Conservation (phyloP, 768 basidiomycete genomes). For the Sutorius australiensis region DNA sequence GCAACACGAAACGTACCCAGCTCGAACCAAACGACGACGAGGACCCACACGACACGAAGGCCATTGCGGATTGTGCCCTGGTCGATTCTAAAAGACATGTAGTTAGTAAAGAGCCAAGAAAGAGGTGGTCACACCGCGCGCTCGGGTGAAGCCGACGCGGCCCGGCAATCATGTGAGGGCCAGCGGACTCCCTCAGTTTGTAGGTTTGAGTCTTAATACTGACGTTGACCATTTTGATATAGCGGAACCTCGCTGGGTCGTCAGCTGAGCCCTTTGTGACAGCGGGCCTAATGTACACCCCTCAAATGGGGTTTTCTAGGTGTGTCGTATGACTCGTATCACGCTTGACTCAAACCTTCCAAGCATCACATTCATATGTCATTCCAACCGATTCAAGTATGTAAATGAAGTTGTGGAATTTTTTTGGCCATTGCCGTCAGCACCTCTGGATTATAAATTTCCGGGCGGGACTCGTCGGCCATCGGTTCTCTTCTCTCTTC, state of each 20-base stretch:
- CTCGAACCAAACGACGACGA: slow-evolving; percentile 70
- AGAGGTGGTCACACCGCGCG: neutral
- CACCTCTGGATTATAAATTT: slow-evolving; percentile 20
- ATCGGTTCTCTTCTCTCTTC: neutral
- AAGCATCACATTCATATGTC: slow-evolving; percentile 5
- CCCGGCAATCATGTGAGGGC: neutral
- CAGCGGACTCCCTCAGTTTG: neutral
- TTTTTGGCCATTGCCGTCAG: slow-evolving; percentile 6
- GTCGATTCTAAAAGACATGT: slow-evolving; percentile 7
- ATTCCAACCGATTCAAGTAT: slow-evolving; percentile 7
- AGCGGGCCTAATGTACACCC: neutral
- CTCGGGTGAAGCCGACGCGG: slow-evolving; percentile 11
- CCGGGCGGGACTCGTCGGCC: neutral
- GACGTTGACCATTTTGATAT: neutral
- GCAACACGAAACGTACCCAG: slow-evolving; percentile 50
- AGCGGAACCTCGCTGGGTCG: neutral
- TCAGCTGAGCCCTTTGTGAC: neutral
- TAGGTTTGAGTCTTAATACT: neutral
- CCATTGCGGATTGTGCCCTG: slow-evolving; percentile 25
- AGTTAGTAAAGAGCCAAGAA: neutral
- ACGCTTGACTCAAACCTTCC: too few relatives aligned
- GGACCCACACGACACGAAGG: slow-evolving; percentile 58
- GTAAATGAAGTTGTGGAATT: slow-evolving; percentile 8
- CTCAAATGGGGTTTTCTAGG: too few relatives aligned
- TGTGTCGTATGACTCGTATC: too few relatives aligned